phyloP scores from a whole-genome alignment of 2,329 filamentous ascomycete genomes.

The Knufia fluminis region DNA sequence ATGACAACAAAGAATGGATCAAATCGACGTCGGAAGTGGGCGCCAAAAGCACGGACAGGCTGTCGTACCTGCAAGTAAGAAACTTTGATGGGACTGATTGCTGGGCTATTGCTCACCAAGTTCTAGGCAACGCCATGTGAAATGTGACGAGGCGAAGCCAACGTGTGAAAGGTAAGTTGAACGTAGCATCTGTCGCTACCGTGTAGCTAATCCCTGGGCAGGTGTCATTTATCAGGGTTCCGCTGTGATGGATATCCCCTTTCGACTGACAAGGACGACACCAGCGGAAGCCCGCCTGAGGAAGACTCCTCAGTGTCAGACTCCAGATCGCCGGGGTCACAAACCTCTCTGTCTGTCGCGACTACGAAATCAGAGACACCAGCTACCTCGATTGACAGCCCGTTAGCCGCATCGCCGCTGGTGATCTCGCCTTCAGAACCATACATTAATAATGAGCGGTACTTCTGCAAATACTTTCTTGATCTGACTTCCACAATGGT shows the following conservation, averaged over 20 bases:
- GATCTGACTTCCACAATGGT: neutral
- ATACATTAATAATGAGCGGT: neutral
- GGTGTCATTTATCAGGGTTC: conserved; percentile 5
- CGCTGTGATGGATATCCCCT: conserved; percentile 6
- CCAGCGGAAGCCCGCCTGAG: neutral
- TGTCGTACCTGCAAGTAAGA: conserved; percentile 8
- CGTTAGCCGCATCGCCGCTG: neutral
- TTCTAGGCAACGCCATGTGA: conserved; percentile 6
- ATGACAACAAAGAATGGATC: conserved; percentile 6
- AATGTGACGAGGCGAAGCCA: conserved; percentile 7
- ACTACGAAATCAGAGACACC: neutral
- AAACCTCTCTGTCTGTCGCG: neutral
- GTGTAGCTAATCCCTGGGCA: neutral
- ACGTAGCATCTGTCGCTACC: neutral
- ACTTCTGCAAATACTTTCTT: neutral
- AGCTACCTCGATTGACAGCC: neutral
- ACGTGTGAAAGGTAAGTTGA: neutral
- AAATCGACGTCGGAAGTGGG: conserved; percentile 8
- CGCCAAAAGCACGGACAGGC: conserved; percentile 8
- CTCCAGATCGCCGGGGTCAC: no score
- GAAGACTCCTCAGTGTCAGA: neutral
- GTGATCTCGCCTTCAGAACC: neutral
- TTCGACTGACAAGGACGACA: neutral
- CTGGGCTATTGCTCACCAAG: neutral
- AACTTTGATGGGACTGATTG: neutral